phyloP scores from a whole-genome alignment of 2,329 filamentous ascomycete species.

The Lecanoromycetidae sp. region DNA sequence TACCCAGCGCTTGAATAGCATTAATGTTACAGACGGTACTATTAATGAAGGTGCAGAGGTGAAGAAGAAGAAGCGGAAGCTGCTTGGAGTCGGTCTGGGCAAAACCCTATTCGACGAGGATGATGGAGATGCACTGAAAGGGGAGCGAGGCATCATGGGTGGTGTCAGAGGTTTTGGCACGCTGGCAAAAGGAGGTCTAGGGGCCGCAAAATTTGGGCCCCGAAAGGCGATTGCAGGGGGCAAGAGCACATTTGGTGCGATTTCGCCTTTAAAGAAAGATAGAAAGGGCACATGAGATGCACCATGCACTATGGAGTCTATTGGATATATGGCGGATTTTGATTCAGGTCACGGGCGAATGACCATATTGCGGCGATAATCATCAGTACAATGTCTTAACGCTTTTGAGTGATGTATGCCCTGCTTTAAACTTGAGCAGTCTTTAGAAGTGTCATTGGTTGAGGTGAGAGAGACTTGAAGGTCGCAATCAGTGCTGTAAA shows the following conservation, averaged over 20 bases:
- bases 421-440: too few species aligned
- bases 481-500: too few species aligned
- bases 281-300: constrained; percentile 36
- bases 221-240: constrained; percentile 13
- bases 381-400: too few species aligned
- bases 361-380: too few species aligned
- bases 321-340: too few species aligned
- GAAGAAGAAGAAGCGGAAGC: constrained; percentile 60
- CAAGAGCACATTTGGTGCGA: constrained; percentile 39
- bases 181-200: constrained; percentile 19
- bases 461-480: too few species aligned
- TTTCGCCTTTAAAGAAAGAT: constrained; percentile 63
- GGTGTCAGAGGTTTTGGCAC: constrained; percentile 19
- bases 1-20: background rate
- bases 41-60: constrained; percentile 31
- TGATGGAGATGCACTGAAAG: constrained; percentile 39
- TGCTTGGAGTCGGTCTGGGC: constrained; percentile 49
- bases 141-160: constrained; percentile 8
- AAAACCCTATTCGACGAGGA: constrained; percentile 61
- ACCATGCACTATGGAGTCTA: too few species aligned
- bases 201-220: constrained; percentile 13
- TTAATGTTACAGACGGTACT: constrained; percentile 12
- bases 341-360: too few species aligned
- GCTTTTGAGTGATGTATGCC: too few species aligned
- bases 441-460: too few species aligned